Evolutionary conservation across 257 asterid genomes (phyloP).

Genomic region (Petunia axillaris): DNA sequence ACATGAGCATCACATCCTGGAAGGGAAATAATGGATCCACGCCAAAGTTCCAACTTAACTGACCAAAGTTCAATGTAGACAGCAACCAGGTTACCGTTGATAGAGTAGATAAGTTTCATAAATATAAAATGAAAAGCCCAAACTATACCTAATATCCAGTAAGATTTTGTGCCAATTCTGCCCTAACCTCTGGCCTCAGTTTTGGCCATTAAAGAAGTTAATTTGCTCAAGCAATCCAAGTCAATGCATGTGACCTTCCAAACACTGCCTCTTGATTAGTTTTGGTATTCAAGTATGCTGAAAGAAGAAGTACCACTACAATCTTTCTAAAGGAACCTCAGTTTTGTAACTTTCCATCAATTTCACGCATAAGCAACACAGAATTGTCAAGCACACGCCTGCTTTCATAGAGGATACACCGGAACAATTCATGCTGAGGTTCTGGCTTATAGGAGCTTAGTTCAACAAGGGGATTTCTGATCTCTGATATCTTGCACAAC

Average conservation of each 20-base stretch:
- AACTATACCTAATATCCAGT: neutral
- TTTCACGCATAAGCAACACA: slow-evolving; percentile 56
- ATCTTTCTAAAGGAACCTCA: slow-evolving; percentile 27
- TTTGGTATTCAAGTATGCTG: neutral
- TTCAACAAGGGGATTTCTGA: slow-evolving; percentile 60
- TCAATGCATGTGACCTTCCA: neutral
- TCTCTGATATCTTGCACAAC: slow-evolving; percentile 40
- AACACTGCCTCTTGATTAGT: neutral
- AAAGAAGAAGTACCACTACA: neutral
- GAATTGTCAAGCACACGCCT: slow-evolving; percentile 54
- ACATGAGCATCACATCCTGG: slow-evolving; percentile 51
- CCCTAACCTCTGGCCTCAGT: neutral
- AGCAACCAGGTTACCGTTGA: neutral
- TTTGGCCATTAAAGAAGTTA: neutral
- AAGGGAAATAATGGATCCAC: slow-evolving; percentile 56
- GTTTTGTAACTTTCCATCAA: slow-evolving; percentile 48
- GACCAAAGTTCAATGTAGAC: neutral
- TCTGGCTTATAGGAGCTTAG: slow-evolving; percentile 54
- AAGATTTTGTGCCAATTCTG: neutral
- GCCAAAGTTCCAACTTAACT: neutral
- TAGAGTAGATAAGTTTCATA: neutral
- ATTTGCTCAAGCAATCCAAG: neutral
- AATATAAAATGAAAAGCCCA: neutral
- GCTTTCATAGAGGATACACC: slow-evolving; percentile 54
- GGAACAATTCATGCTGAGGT: slow-evolving; percentile 59